Percentiles rank a stretch among this genome's conserved stretches.
Evolutionary conservation across 2,329 filamentous ascomycete species (phyloP).

Genomic region (Elsinoe ampelina): DNA sequence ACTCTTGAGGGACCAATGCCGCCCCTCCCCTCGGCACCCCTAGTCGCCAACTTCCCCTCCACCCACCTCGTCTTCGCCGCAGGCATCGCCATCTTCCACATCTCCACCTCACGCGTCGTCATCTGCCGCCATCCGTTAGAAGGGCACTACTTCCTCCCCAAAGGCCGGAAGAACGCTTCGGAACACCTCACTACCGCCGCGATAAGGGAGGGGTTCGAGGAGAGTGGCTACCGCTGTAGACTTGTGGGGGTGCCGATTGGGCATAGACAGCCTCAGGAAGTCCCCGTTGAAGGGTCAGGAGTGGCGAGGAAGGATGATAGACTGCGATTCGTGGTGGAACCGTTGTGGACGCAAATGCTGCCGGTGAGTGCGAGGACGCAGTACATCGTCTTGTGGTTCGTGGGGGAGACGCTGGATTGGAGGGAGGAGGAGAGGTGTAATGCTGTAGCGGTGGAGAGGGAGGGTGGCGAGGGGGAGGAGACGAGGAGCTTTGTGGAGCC

Average conservation of each 20-base stretch:
- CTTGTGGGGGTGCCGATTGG: constrained; percentile 37
- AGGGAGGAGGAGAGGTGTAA: constrained; percentile 17
- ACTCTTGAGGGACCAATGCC: constrained; percentile 1
- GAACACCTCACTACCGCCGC: constrained; percentile 36
- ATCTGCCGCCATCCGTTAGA: constrained; percentile 37
- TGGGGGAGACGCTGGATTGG: constrained; percentile 38
- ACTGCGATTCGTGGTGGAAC: constrained; percentile 31
- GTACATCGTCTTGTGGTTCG: constrained; percentile 39
- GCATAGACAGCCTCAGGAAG: constrained; percentile 35
- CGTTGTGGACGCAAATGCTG: constrained; percentile 38
- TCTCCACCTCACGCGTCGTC: constrained; percentile 37
- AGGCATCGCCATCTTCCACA: constrained; percentile 44
- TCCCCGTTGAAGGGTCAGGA: background rate
- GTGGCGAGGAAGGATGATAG: constrained; percentile 20
- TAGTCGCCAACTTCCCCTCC: constrained; percentile 21
- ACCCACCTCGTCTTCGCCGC: constrained; percentile 27
- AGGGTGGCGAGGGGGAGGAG: constrained; percentile 17
- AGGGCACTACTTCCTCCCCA: constrained; percentile 41
- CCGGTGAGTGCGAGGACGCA: constrained; percentile 29
- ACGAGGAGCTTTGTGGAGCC: constrained; percentile 29
- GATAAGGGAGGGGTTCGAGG: constrained; percentile 42
- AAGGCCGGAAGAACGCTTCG: constrained; percentile 39
- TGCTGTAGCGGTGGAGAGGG: constrained; percentile 16
- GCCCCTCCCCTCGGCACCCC: constrained; percentile 18
- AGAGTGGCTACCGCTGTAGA: constrained; percentile 42